phyloP scores from a whole-genome alignment of 495 filamentous ascomycete species.

The Talaromyces nanjingensis region DNA sequence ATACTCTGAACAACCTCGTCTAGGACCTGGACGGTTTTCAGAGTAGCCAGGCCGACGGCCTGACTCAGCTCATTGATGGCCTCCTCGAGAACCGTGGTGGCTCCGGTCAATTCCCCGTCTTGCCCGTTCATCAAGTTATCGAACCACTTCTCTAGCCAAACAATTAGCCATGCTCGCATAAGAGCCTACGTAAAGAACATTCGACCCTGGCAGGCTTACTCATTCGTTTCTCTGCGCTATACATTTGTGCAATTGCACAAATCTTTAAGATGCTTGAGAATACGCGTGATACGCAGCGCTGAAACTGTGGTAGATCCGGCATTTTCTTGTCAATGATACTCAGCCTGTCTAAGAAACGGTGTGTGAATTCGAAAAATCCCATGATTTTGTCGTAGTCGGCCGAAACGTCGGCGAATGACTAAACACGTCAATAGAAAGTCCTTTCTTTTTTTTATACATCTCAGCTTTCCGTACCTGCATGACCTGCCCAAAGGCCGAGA shows the following conservation, averaged over 20 bases:
- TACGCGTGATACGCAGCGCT: slow-evolving; percentile 17
- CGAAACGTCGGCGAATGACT: slow-evolving; percentile 19
- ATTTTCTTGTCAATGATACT: slow-evolving; percentile 16
- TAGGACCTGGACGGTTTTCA: slow-evolving; percentile 16
- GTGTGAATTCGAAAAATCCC: slow-evolving; percentile 18
- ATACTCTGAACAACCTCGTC: slow-evolving; percentile 14
- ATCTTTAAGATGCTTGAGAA: slow-evolving; percentile 18
- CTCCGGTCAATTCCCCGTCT: slow-evolving; percentile 15
- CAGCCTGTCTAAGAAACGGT: slow-evolving; percentile 19
- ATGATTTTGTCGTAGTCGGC: slow-evolving; percentile 22
- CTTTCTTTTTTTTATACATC: background rate
- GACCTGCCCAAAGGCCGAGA: slow-evolving; percentile 17
- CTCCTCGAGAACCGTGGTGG: slow-evolving; percentile 15
- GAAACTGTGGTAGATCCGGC: slow-evolving; percentile 14
- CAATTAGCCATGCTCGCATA: background rate
- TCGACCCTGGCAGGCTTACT: background rate
- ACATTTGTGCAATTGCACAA: slow-evolving; percentile 18
- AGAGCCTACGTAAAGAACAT: background rate
- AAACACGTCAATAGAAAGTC: background rate
- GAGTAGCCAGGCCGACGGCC: slow-evolving; percentile 14
- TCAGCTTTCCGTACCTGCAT: slow-evolving; percentile 11
- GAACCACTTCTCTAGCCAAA: slow-evolving; percentile 15
- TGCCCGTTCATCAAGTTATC: slow-evolving; percentile 12
- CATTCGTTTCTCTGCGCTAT: slow-evolving; percentile 16
- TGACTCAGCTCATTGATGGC: slow-evolving; percentile 11